Conservation (phyloP, 768 basidiomycete species). For the Amanita fuliginea region DNA sequence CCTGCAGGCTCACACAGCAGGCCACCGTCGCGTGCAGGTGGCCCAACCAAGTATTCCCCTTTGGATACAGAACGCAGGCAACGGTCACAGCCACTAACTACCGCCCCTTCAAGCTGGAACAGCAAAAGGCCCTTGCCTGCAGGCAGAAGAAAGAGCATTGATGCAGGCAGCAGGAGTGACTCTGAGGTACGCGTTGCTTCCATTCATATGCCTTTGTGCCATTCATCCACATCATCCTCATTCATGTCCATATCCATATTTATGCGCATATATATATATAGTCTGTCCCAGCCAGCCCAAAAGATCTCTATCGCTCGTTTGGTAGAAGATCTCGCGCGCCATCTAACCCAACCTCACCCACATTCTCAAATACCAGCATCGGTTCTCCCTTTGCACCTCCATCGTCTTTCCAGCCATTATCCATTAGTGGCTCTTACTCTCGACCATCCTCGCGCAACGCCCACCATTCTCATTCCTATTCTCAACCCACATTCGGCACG, state of each 20-base stretch:
- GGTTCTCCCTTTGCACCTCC: constrained; percentile 27
- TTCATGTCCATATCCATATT: no score
- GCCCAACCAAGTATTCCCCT: constrained; percentile 37
- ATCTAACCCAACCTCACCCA: constrained; percentile 61
- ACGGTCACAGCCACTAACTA: constrained; percentile 52
- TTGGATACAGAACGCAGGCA: constrained; percentile 65
- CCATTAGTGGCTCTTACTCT: constrained; percentile 17
- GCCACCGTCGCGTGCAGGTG: constrained; percentile 39
- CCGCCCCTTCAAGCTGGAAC: constrained; percentile 68
- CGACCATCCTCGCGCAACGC: constrained; percentile 59
- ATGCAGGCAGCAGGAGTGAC: constrained; percentile 68
- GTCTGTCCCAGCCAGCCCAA: constrained; percentile 30
- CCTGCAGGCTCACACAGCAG: constrained; percentile 26
- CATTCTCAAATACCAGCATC: constrained; percentile 18
- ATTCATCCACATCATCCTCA: background rate
- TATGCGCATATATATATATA: constrained; percentile 10
- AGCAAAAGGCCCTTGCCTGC: constrained; percentile 54
- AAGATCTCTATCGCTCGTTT: constrained; percentile 30
- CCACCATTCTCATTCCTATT: constrained; percentile 30
- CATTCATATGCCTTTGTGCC: background rate
- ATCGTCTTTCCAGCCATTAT: constrained; percentile 8
- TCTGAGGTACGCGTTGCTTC: constrained; percentile 45
- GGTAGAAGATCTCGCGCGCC: constrained; percentile 52
- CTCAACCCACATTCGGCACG: constrained; percentile 3
- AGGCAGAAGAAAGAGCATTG: constrained; percentile 51